phyloP scores from a whole-genome alignment of 805 yeast genomes.

The Yarrowia deformans region DNA sequence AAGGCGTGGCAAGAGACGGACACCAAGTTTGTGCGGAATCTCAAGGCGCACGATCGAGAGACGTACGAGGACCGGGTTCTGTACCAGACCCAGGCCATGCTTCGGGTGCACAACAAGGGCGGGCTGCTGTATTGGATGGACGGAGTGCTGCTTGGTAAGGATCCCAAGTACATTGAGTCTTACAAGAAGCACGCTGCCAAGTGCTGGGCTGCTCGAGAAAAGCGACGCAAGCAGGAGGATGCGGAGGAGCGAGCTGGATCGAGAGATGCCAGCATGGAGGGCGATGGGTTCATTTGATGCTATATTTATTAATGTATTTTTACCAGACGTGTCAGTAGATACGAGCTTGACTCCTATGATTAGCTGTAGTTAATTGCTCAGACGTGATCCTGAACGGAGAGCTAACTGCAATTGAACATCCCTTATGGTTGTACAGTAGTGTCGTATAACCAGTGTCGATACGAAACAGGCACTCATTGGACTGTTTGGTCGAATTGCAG shows the following conservation, averaged over 20 bases:
- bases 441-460: no score
- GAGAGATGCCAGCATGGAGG: neutral
- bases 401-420: no score
- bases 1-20: slow-evolving; percentile 23
- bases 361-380: no score
- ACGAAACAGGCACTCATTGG: no score
- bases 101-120: slow-evolving; percentile 10
- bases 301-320: no score
- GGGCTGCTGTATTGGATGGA: slow-evolving; percentile 21
- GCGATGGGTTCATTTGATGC: neutral
- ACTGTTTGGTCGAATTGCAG: no score
- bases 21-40: slow-evolving; percentile 3
- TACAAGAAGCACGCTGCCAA: slow-evolving; percentile 27
- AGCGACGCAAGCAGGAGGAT: slow-evolving; percentile 9
- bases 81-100: slow-evolving; percentile 34
- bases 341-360: no score
- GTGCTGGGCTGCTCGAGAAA: slow-evolving; percentile 4
- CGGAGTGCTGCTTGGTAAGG: slow-evolving; percentile 20
- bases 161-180: slow-evolving; percentile 2
- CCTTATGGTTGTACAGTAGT: no score
- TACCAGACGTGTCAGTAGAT: no score
- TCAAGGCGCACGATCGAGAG: slow-evolving; percentile 15
- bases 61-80: slow-evolving; percentile 22
- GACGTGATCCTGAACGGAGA: no score
- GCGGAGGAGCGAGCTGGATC: neutral